A percentile compares a stretch with the other conserved stretches of the same genome.
Conservation (phyloP, 208 protist genomes). For the Crithidia sp. region DNA sequence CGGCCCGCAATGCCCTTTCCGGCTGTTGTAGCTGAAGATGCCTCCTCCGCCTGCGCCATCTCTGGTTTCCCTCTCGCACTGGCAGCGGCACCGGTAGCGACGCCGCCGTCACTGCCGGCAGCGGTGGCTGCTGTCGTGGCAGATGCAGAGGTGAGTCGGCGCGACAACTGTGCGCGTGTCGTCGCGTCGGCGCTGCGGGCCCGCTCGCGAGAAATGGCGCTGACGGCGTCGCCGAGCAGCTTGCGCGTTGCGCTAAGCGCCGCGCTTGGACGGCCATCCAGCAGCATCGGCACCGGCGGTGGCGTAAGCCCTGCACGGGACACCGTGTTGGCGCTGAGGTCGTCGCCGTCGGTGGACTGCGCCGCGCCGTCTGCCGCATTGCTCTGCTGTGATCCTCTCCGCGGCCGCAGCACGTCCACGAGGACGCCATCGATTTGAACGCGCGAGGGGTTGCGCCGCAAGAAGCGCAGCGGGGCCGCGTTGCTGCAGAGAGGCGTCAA, state of each 20-base stretch:
- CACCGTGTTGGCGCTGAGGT: slow-evolving; percentile 10
- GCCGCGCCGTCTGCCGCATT: background rate
- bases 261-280: slow-evolving; percentile 16
- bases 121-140: background rate
- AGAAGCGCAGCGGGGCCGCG: background rate
- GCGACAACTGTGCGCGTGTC: background rate
- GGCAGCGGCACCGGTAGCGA: background rate
- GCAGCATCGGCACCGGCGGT: slow-evolving; percentile 10
- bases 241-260: slow-evolving; percentile 24
- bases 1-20: too few relatives aligned
- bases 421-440: slow-evolving; percentile 13
- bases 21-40: too few relatives aligned
- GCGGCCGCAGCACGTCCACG: slow-evolving; percentile 21
- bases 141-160: slow-evolving; percentile 3
- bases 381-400: background rate
- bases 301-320: slow-evolving; percentile 8
- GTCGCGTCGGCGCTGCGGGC: slow-evolving; percentile 12
- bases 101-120: background rate
- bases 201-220: slow-evolving; percentile 28
- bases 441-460: slow-evolving; percentile 7
- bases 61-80: background rate
- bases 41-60: background rate
- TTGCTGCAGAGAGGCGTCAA: background rate
- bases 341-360: background rate
- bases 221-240: slow-evolving; percentile 26